phyloP scores from a whole-genome alignment of 2,329 filamentous ascomycete species.

The Talaromyces sp. region DNA sequence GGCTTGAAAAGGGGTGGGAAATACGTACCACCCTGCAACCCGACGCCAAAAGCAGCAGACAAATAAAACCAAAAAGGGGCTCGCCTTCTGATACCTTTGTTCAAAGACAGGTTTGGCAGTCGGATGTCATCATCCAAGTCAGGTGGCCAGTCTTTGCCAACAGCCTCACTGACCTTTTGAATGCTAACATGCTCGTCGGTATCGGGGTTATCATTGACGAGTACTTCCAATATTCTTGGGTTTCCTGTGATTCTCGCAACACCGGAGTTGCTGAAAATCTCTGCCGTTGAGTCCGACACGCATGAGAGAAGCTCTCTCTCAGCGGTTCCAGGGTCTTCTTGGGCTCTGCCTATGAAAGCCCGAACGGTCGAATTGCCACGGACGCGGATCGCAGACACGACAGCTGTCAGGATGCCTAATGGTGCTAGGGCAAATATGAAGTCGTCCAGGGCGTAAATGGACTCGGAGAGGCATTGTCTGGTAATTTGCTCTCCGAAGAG shows the following conservation, averaged over 20 bases:
- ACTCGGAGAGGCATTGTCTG: slow-evolving; percentile 46
- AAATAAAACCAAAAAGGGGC: slow-evolving; percentile 25
- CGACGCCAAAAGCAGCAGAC: slow-evolving; percentile 21
- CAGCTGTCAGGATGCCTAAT: slow-evolving; percentile 41
- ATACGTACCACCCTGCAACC: slow-evolving; percentile 25
- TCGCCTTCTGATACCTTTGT: slow-evolving; percentile 28
- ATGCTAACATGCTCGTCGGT: neutral
- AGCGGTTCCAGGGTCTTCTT: slow-evolving; percentile 37
- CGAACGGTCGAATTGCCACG: slow-evolving; percentile 40
- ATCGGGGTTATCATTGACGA: slow-evolving; percentile 35
- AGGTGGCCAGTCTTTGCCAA: neutral
- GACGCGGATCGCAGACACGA: slow-evolving; percentile 43
- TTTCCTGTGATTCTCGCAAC: slow-evolving; percentile 33
- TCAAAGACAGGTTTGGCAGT: slow-evolving; percentile 29
- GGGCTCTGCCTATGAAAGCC: slow-evolving; percentile 42
- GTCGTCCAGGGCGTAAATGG: slow-evolving; percentile 36
- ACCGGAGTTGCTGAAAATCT: slow-evolving; percentile 40
- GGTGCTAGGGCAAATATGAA: slow-evolving; percentile 46
- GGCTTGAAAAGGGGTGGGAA: neutral
- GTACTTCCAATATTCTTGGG: slow-evolving; percentile 29
- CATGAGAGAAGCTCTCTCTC: slow-evolving; percentile 45
- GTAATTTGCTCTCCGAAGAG: slow-evolving; percentile 45
- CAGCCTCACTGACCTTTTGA: slow-evolving; percentile 7
- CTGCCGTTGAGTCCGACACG: slow-evolving; percentile 42
- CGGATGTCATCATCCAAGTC: slow-evolving; percentile 22